Conservation (phyloP, 2,329 filamentous ascomycete genomes). For the Neoarthrinium moseri region DNA sequence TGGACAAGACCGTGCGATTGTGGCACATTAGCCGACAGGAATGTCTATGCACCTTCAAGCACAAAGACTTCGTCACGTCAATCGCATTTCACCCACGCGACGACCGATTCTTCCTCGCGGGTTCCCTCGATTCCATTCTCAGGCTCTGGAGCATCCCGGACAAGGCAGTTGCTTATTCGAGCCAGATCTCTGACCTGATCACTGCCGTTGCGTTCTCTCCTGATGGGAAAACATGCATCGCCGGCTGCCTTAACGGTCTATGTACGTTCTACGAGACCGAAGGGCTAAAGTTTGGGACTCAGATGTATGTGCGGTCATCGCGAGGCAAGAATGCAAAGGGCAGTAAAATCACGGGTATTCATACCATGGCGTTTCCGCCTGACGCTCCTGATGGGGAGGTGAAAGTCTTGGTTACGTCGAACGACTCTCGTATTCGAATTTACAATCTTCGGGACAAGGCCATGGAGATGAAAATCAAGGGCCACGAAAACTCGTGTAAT, state of each 20-base stretch:
- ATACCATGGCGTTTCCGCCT: constrained; percentile 64
- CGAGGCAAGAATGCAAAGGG: constrained; percentile 92
- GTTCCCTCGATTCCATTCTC: constrained; percentile 84
- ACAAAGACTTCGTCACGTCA: constrained; percentile 92
- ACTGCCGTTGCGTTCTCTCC: constrained; percentile 93
- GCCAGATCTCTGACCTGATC: constrained; percentile 78
- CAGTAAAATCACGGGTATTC: constrained; percentile 95
- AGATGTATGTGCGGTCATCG: constrained; percentile 91
- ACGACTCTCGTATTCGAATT: constrained; percentile 86
- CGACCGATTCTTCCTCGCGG: constrained; percentile 94
- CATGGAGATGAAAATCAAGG: constrained; percentile 86
- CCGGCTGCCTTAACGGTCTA: constrained; percentile 79
- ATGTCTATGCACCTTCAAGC: constrained; percentile 90
- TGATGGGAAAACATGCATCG: constrained; percentile 86
- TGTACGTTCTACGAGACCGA: constrained; percentile 94
- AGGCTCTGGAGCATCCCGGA: constrained; percentile 97
- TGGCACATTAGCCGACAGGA: constrained; percentile 88
- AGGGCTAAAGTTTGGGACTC: constrained; percentile 76
- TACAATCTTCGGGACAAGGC: constrained; percentile 86
- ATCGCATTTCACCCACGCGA: constrained; percentile 93
- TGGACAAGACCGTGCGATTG: constrained; percentile 94
- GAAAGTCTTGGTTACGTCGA: constrained; percentile 88
- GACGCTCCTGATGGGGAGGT: constrained; percentile 57
- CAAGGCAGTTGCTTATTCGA: constrained; percentile 84
- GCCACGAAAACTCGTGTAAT: constrained; percentile 84